Evolutionary conservation across 768 basidiomycete genomes (phyloP), one percentile per base, ranked within the genome.

Genomic region (Trametes coccinea): DNA sequence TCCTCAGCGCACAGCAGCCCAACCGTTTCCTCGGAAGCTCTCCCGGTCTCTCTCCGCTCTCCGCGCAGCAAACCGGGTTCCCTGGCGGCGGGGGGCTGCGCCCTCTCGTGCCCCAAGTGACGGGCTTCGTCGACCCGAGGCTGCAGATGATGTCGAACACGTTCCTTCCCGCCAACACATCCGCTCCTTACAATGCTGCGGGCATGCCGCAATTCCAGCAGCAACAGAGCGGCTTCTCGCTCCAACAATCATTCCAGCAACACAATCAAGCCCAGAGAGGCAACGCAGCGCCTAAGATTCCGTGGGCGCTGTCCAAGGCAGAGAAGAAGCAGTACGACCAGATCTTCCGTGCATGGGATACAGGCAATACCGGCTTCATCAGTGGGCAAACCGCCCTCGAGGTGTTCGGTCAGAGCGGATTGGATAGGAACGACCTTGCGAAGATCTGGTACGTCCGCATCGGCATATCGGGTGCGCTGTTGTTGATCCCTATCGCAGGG

Each of bases 311-410:
- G 55, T 85, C 85, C 4, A 90, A 91, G 73, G 82, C 84, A 5
- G 97, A 99, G 79, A 95, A 95, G 82, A 96, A 97, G 79, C 89
- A 89, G 65, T 99, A 98, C 69, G 93, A 98, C 72, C 84, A 90
- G 69, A 95, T 98, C 69, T 99, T 99, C 78, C 81, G 96, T 61
- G 89, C 92, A n/a, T 99, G 97, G 97, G 96, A 98, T 71, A 75
- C 85, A 0, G 80, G 84, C 43, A 79, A 81, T 7, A 85, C 85
- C 0, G 94, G 95, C 0, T 98, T 95, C 74, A 92, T 99, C 70
- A 84, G 75, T 50, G 95, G 97, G 30, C 77, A 82, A 65, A 90
- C 85, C 14, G 96, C 95, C 0, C 77, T 90, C 47, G 93, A 96
- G 71, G 94, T 97, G 29, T 98, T 99, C 76, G 93, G 95, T 0